Conservation (phyloP, 306 rosid species). For the Crotalaria pallida region DNA sequence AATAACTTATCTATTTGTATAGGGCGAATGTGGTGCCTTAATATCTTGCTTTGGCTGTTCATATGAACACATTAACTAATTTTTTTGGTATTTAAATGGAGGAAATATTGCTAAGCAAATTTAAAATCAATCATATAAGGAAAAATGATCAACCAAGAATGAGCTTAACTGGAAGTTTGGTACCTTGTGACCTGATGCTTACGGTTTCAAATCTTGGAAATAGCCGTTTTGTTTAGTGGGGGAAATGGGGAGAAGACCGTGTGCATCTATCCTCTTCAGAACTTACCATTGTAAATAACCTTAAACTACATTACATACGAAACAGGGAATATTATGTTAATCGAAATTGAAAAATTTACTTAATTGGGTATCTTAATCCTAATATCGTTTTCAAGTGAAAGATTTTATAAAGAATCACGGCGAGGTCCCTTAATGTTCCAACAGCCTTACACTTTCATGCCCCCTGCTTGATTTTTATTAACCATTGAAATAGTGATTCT, state of each 20-base stretch:
- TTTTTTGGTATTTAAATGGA: neutral
- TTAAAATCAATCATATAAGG: neutral
- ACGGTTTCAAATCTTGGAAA: too few relatives aligned
- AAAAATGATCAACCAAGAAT: neutral
- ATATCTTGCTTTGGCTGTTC: slow-evolving; percentile 1
- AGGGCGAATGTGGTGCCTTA: neutral
- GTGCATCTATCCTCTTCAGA: too few relatives aligned
- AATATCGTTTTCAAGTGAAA: slow-evolving; percentile 56
- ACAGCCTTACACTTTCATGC: slow-evolving; percentile 37
- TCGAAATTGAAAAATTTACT: neutral
- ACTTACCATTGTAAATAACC: too few relatives aligned
- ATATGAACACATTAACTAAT: neutral
- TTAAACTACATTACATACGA: too few relatives aligned
- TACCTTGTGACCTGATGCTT: too few relatives aligned
- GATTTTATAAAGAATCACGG: slow-evolving; percentile 72
- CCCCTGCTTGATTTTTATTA: slow-evolving; percentile 6
- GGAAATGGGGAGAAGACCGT: too few relatives aligned
- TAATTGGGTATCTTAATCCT: slow-evolving; percentile 14
- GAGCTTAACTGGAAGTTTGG: too few relatives aligned
- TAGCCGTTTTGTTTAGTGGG: too few relatives aligned
- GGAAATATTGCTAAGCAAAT: neutral
- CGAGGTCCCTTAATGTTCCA: slow-evolving; percentile 80
- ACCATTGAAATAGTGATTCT: neutral
- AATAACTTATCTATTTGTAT: neutral
- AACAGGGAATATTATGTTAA: too few relatives aligned